Evolutionary conservation across 2,329 filamentous ascomycete species (phyloP).

Genomic region (Alternaria panax): DNA sequence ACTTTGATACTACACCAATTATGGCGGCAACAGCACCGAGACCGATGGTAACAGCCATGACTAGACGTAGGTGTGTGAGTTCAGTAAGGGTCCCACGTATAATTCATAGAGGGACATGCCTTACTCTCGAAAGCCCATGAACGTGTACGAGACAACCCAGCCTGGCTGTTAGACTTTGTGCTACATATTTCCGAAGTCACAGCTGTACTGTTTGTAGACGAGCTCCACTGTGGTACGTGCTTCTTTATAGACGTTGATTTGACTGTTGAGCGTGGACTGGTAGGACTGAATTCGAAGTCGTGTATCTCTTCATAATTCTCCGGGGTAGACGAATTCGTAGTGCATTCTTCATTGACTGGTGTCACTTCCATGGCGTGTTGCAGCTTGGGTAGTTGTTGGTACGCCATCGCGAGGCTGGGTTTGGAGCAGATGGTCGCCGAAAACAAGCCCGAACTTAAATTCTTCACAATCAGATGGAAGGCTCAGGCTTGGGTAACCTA

Average conservation of each 20-base stretch:
- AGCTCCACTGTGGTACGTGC: conserved; percentile 14
- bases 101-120: neutral
- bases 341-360: conserved; percentile 5
- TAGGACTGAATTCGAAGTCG: conserved; percentile 13
- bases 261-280: conserved; percentile 6
- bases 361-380: conserved; percentile 10
- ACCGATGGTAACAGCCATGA: conserved; percentile 15
- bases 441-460: neutral
- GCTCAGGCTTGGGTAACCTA: neutral
- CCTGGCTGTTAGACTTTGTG: conserved; percentile 10
- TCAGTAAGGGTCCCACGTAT: neutral
- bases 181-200: conserved; percentile 17
- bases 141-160: conserved; percentile 7
- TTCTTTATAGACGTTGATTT: conserved; percentile 11
- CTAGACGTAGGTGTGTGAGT: neutral
- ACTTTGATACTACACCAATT: conserved; percentile 17
- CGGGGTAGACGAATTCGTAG: conserved; percentile 6
- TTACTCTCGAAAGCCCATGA: conserved; percentile 18
- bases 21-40: conserved; percentile 18
- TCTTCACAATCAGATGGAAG: neutral
- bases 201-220: conserved; percentile 12
- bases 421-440: neutral
- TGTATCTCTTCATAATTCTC: conserved; percentile 7
- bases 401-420: conserved; percentile 5
- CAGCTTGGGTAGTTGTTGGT: conserved; percentile 12